Base-by-base conservation (phyloP, 2,329 filamentous ascomycete genomes). In the Camptophora hylomeconis region DNA sequence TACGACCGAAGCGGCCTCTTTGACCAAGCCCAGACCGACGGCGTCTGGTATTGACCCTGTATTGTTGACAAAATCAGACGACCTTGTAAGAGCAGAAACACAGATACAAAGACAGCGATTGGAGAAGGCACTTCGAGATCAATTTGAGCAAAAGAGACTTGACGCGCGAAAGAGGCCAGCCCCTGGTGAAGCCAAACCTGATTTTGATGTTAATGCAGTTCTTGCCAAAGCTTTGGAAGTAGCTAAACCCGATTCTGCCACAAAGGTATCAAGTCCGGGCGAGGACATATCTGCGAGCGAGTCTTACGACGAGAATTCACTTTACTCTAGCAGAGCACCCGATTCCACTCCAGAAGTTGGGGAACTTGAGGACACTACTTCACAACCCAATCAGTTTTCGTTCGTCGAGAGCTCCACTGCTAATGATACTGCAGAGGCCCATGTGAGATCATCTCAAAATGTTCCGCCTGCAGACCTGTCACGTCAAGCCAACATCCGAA, bases 241-340 rank as follows among this genome's bases (percentile, higher is more conserved):
- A 44, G 80, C 83, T 49, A 73, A 76, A 53, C 74, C 74, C 32
- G 64, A 75, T 43, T 69, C 77, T 46, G 66, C 70, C 48, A 61
- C 65, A 40, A 56, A 69, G 45, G 56, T 65, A 51, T 38, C 42
- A 39, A 57, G 42, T 20, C 50, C 57, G 38, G 51, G 56, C 35
- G 61, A 63, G 63, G 69, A 71, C 59, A n/a, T n/a, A n/a, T n/a
- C n/a, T n/a, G 63, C 63, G 44, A 64, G 75, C 54, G 64, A 63
- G 48, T 72, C 73, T 52, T 81, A 84, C 59, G 84, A 94, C 57
- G 79, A 92, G 52, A 84, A 92, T 50, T 89, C 84, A 21, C 92
- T 92, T 56, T 94, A 95, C 63, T 94, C 87, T 42, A 94, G 86
- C 58, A 81, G 79, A 60, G 70, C 69, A 39, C 77, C 86, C 62